These are phyloP conservation scores for Amyloporia xantha DNA, from an alignment of 768 basidiomycete genomes.

Conservation along the genomic window DNA sequence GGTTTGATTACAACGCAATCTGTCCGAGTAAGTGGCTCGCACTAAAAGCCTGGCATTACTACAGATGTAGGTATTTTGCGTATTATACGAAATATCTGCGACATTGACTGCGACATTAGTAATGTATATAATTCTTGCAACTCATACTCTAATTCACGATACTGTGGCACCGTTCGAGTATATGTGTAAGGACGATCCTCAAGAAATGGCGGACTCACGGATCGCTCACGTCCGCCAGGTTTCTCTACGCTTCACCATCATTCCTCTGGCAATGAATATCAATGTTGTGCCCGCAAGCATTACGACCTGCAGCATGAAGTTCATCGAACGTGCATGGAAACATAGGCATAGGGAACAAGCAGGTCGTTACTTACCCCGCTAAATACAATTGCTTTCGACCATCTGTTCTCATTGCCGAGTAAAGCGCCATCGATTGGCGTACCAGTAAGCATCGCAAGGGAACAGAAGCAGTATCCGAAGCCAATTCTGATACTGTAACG, in stretches of 20 bases:
- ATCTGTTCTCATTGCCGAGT: conserved; percentile 4
- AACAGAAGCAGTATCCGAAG: conserved; percentile 13
- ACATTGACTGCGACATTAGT: no score
- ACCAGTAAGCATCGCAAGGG: conserved; percentile 17
- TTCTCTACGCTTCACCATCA: background rate
- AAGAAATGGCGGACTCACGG: no score
- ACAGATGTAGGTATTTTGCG: no score
- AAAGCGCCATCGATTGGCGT: conserved; percentile 22
- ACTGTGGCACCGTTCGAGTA: no score
- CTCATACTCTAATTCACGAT: no score
- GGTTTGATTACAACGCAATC: no score
- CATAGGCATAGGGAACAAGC: background rate
- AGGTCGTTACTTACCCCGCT: conserved; percentile 13
- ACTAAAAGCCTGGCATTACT: no score
- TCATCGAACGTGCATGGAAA: no score
- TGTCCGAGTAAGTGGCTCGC: no score
- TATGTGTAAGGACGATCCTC: no score
- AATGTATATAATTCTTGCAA: no score
- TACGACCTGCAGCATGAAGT: background rate
- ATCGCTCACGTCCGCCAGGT: background rate
- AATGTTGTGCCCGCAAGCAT: background rate
- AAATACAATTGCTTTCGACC: conserved; percentile 19
- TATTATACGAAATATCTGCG: no score
- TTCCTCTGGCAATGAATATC: background rate
- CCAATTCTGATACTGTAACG: conserved; percentile 18